Percentiles rank a stretch among this genome's conserved stretches.
Conservation (phyloP, 257 asterid genomes). For the Solanum ossicruentum region DNA sequence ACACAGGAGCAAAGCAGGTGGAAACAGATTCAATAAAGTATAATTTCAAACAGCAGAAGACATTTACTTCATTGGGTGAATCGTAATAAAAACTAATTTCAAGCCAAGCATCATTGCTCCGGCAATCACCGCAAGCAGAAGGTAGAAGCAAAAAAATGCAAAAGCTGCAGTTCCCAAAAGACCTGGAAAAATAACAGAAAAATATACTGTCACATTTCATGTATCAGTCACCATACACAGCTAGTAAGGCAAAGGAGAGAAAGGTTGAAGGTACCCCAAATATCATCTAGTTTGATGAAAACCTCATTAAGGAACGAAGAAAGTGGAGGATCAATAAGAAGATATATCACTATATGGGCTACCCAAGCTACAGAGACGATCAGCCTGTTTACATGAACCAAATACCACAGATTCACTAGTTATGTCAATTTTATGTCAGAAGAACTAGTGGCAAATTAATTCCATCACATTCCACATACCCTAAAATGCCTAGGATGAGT, state of each 20-base stretch:
- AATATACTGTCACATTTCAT: background rate
- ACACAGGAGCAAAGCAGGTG: background rate
- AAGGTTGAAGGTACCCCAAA: slow-evolving; percentile 60
- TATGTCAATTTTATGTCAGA: background rate
- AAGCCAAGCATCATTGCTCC: slow-evolving; percentile 99
- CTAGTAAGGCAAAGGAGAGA: background rate
- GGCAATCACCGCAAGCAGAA: slow-evolving; percentile 88
- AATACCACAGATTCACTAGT: background rate
- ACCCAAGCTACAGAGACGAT: slow-evolving; percentile 93
- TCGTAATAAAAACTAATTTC: slow-evolving; percentile 78
- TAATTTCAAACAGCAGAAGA: background rate
- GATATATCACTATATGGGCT: slow-evolving; percentile 83
- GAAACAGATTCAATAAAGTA: background rate
- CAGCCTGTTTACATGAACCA: slow-evolving; percentile 42
- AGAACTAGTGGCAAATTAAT: background rate
- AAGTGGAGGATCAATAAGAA: slow-evolving; percentile 85
- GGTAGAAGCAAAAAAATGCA: slow-evolving; percentile 98
- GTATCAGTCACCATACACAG: background rate
- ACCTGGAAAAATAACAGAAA: slow-evolving; percentile 41
- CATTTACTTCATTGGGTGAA: slow-evolving; percentile 96
- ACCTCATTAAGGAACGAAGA: slow-evolving; percentile 84
- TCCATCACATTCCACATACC: slow-evolving; percentile 26
- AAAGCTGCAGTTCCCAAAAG: slow-evolving; percentile 95
- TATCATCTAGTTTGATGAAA: slow-evolving; percentile 79
- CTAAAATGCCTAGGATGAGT: slow-evolving; percentile 74